Percentiles rank a stretch among this genome's conserved stretches.
These are phyloP conservation scores for Mucor piriformis DNA, from an alignment of 371 early-diverging fungal species.

Conservation along the genomic window DNA sequence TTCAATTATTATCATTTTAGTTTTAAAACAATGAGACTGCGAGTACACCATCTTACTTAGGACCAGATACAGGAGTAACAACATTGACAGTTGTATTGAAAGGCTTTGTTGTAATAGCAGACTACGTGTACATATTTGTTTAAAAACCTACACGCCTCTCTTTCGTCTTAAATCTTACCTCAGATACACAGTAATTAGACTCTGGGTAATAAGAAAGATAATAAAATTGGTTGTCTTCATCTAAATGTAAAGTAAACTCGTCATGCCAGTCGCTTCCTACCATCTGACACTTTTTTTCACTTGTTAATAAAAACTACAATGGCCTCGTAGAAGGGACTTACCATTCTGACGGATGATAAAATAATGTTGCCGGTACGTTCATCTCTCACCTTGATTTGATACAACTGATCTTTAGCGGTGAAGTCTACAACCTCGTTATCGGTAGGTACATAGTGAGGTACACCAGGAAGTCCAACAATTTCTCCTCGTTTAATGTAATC, in stretches of 20 bases:
- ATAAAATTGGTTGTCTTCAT: conserved; percentile 27
- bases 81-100: conserved; percentile 22
- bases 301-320: too few relatives aligned
- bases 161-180: too few relatives aligned
- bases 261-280: conserved; percentile 33
- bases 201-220: conserved; percentile 31
- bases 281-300: conserved; percentile 44
- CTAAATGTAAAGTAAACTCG: conserved; percentile 31
- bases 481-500: conserved; percentile 36
- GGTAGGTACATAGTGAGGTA: conserved; percentile 23
- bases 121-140: conserved; percentile 6
- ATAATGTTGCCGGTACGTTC: conserved; percentile 25
- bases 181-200: conserved; percentile 19
- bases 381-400: conserved; percentile 35
- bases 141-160: too few relatives aligned
- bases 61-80: conserved; percentile 8
- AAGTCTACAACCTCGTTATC: conserved; percentile 25
- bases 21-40: neutral
- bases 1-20: neutral
- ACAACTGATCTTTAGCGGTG: conserved; percentile 14
- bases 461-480: conserved; percentile 25
- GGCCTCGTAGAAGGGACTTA: conserved; percentile 12
- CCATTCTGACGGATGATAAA: conserved; percentile 26
- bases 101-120: conserved; percentile 18
- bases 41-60: conserved; percentile 15